Evolutionary conservation across 805 yeast species (phyloP).

Genomic region (Wickerhamomyces hampshirensis): DNA sequence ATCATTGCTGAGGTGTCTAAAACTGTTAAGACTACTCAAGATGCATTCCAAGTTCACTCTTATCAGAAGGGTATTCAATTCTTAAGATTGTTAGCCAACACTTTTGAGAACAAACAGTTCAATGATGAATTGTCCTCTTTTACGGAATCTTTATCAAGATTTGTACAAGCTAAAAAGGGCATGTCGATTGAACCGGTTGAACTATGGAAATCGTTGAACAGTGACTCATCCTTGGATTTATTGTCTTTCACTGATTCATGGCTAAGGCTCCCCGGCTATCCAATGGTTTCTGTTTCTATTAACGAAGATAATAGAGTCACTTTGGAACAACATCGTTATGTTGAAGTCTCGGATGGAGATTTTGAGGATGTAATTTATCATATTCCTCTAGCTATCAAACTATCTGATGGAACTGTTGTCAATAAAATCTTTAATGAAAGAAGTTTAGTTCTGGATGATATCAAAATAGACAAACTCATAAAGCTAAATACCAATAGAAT

Average conservation of each 20-base stretch:
- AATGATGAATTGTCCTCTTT: slow-evolving; percentile 29
- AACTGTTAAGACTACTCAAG: slow-evolving; percentile 35
- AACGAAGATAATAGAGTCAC: slow-evolving; percentile 27
- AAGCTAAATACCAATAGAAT: slow-evolving; percentile 39
- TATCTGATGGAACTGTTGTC: slow-evolving; percentile 30
- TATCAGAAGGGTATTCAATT: slow-evolving; percentile 59
- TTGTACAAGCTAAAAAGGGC: slow-evolving; percentile 31
- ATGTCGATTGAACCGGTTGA: slow-evolving; percentile 44
- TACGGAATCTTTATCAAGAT: slow-evolving; percentile 32
- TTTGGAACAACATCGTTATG: slow-evolving; percentile 36
- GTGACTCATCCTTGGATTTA: slow-evolving; percentile 37
- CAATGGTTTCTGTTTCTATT: slow-evolving; percentile 38
- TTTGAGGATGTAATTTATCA: slow-evolving; percentile 58
- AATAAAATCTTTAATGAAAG: slow-evolving; percentile 43
- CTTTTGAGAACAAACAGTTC: slow-evolving; percentile 31
- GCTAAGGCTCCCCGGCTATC: slow-evolving; percentile 57
- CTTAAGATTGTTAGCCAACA: slow-evolving; percentile 46
- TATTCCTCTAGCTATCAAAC: slow-evolving; percentile 48
- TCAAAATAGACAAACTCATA: slow-evolving; percentile 28
- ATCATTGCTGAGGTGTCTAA: slow-evolving; percentile 29
- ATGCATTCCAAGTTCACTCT: slow-evolving; percentile 44
- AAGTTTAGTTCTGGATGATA: slow-evolving; percentile 19
- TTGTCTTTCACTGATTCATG: slow-evolving; percentile 52
- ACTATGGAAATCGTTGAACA: slow-evolving; percentile 43
- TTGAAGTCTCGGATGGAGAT: slow-evolving; percentile 24